A percentile compares a stretch with the other conserved stretches of the same genome.
These are phyloP conservation scores for Aspergillus homomorphus DNA, from an alignment of 495 filamentous ascomycete species.

Conservation along the genomic window DNA sequence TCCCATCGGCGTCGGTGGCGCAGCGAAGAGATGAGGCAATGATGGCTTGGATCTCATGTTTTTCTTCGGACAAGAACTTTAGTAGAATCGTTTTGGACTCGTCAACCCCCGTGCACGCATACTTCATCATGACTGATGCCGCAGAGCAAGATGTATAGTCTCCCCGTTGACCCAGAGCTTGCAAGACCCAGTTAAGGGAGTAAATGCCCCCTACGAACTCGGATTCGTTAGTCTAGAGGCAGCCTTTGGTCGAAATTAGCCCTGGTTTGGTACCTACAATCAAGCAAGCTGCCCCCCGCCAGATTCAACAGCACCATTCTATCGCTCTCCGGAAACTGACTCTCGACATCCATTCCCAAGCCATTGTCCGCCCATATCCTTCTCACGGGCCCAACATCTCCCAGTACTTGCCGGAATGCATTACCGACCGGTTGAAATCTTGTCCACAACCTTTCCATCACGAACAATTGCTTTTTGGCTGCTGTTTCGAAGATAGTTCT, in stretches of 20 bases:
- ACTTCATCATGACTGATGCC: slow-evolving; percentile 58
- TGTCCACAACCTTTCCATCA: slow-evolving; percentile 89
- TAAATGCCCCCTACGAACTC: slow-evolving; percentile 74
- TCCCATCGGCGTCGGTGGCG: slow-evolving; percentile 53
- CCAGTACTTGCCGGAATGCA: slow-evolving; percentile 61
- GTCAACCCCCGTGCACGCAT: slow-evolving; percentile 65
- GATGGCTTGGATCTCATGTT: slow-evolving; percentile 49
- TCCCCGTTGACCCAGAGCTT: slow-evolving; percentile 48
- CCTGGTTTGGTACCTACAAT: slow-evolving; percentile 32
- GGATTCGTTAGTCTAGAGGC: background rate
- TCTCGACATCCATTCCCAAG: slow-evolving; percentile 34
- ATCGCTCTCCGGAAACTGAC: slow-evolving; percentile 44
- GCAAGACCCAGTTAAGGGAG: slow-evolving; percentile 75
- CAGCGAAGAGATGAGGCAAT: slow-evolving; percentile 62
- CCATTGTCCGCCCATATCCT: slow-evolving; percentile 62
- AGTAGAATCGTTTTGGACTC: slow-evolving; percentile 65
- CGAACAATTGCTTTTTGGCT: slow-evolving; percentile 63
- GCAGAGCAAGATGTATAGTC: slow-evolving; percentile 40
- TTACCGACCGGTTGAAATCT: slow-evolving; percentile 69
- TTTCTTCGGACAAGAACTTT: slow-evolving; percentile 41
- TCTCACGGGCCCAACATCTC: slow-evolving; percentile 62
- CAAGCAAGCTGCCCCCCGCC: slow-evolving; percentile 71
- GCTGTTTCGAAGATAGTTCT: slow-evolving; percentile 62
- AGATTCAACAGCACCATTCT: slow-evolving; percentile 73
- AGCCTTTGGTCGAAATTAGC: background rate